Base-by-base conservation (phyloP, 2,329 filamentous ascomycete genomes). In the Xylaria multiplex region DNA sequence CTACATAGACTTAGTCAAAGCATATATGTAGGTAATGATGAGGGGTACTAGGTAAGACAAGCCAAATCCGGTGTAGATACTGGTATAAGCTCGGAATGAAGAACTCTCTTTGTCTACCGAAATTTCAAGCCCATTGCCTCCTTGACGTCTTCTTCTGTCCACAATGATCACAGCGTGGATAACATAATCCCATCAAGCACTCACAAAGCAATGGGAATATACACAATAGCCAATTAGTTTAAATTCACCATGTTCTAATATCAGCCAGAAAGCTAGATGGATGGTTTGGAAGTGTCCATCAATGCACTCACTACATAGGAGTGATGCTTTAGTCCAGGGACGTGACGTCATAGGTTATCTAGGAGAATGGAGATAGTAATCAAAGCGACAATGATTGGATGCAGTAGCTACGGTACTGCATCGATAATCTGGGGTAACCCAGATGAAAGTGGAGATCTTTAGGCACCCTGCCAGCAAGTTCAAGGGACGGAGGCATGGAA, bases 291-390 rank as follows among this genome's bases (percentile, higher is more conserved):
- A 35, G 14, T 53, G 54, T 37, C 35, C 35, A 46, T 27, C n/a
- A 16, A 4, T 45, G 37, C 22, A 59, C 19, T 19, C 22, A 59
- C 27, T 27, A 27, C 27, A 27, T 27, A 27, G 27, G 27, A 27
- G 27, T 27, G 19, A 27, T 27, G 19, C 37, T 49, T 49, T 40
- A 14, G 55, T 30, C 32, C 1, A 43, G 42, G 14, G 19, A 22
- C 16, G 55, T 45, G 62, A 68, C 66, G 59, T 68, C 66, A 68
- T 65, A 55, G 24, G 40, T 7, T 24, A n/a, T 11, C 40, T 63
- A 13, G 13, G 22, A 24, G 37, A 5, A 42, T 56, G 49, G 49
- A 35, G 60, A 42, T 56, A 19, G 62, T 65, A 62, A 67, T 61
- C 45, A 43, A 19, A 37, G 30, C 16, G 32, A 45, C 22, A 6